Evolutionary conservation across 805 yeast genomes (phyloP), one percentile per base, ranked within the genome.

Genomic region (Myxozyma melibiosi): DNA sequence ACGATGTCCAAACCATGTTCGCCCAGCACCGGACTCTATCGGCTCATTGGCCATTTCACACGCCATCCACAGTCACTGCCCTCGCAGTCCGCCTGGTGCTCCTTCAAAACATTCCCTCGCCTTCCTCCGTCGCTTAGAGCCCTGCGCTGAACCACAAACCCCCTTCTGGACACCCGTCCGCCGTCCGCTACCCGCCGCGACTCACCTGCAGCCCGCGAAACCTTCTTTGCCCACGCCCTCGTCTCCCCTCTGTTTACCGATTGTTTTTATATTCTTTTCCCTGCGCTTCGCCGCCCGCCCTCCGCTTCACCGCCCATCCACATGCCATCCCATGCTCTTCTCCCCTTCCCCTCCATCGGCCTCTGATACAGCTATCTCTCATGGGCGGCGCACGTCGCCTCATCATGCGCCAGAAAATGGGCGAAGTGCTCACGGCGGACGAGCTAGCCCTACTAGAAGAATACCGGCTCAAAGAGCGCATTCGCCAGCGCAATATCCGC

Each of bases 401-500:
- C 35, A 42, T 54, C 6, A 4, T 33, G 41, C 53, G 49, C 18
- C 58, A 48, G 20, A 31, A 31, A 46, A 14, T 18, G 35, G 54
- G 54, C 40, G 54, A 54, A 1, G 4, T 20, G 18, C 54, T 48
- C 28, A 40, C 38, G 16, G 43, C 43, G 7, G 45, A 54, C 24
- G 58, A 54, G 42, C n/a, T 48, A 34, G 51, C 35, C 24, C 31
- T 48, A n/a, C 24, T 54, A 4, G 54, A 48, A 18, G 46, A 35
- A 13, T 49, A 48, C 38, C 42, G 54, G 11, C 39, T 40, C 20
- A 18, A 33, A 13, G 58, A 54, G 39, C 54, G 58, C 14, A 7
- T 48, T 4, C 49, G 54, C 13, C 58, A 54, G 39, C 53, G 54
- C 18, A 31, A 43, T 9, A 37, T 54, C 8, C 53, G 58, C 25